A percentile compares a stretch with the other conserved stretches of the same genome.
phyloP scores from a whole-genome alignment of 495 filamentous ascomycete species.

The Corynascus novoguineensis region DNA sequence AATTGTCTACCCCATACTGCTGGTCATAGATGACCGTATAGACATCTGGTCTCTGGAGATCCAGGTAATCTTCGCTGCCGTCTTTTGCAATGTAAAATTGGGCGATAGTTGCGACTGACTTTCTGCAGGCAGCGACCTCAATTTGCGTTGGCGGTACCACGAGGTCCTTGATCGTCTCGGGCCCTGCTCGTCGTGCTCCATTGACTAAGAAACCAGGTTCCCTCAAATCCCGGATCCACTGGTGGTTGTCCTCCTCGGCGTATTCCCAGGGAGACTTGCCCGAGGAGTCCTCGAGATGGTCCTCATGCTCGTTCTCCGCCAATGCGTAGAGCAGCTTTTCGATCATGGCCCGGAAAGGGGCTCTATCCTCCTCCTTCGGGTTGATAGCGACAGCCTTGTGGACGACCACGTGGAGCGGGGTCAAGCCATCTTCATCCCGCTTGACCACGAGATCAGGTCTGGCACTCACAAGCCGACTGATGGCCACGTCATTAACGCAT shows the following conservation, averaged over 20 bases:
- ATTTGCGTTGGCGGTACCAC: no score
- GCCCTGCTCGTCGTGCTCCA: background rate
- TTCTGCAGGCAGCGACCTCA: background rate
- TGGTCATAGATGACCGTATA: background rate
- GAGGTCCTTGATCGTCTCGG: background rate
- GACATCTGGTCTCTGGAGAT: background rate
- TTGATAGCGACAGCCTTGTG: background rate
- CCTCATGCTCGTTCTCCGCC: background rate
- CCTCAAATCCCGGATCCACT: background rate
- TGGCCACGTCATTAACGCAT: background rate
- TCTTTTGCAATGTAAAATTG: conserved; percentile 5
- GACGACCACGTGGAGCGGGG: background rate
- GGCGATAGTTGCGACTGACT: background rate
- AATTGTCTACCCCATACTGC: background rate
- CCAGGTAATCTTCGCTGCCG: background rate
- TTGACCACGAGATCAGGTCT: background rate
- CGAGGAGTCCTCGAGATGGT: background rate
- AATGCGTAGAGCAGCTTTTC: background rate
- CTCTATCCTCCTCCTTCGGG: background rate
- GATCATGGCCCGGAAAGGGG: background rate
- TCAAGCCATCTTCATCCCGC: background rate
- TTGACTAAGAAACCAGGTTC: background rate
- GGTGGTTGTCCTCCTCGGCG: background rate
- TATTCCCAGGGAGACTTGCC: conserved; percentile 3
- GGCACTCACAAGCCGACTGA: background rate